Percentiles rank a stretch among this genome's conserved stretches.
phyloP scores from a whole-genome alignment of 1,139 yeast genomes.

The Pichia sp. region DNA sequence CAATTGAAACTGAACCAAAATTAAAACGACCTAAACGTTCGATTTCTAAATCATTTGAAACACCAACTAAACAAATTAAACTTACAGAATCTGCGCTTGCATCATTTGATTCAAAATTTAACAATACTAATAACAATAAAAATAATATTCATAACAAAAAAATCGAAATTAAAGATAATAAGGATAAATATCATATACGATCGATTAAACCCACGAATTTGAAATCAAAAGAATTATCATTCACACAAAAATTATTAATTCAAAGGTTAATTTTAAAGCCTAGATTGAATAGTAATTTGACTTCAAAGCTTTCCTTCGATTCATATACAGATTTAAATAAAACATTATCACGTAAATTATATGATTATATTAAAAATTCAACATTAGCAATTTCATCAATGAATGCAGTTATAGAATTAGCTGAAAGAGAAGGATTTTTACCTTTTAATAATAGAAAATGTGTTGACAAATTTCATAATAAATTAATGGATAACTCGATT shows the following conservation, averaged over 20 bases:
- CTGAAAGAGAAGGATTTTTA: conserved; percentile 14
- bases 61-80: not conserved
- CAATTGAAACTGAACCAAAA: not conserved
- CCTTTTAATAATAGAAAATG: conserved; percentile 12
- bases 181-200: too few species aligned
- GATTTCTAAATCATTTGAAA: not conserved
- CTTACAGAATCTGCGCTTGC: conserved; percentile 23
- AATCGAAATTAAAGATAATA: not conserved
- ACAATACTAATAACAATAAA: not conserved
- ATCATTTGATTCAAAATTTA: conserved; percentile 13
- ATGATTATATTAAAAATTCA: conserved; percentile 14
- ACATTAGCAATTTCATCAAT: conserved; percentile 8
- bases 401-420: conserved; percentile 16
- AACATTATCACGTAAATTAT: conserved; percentile 24
- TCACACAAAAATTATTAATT: conserved; percentile 25
- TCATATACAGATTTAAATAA: conserved; percentile 27
- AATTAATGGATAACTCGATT: conserved; percentile 4
- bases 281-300: conserved; percentile 17
- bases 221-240: conserved; percentile 4
- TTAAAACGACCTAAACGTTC: conserved; percentile 11
- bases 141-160: too few species aligned
- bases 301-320: conserved; percentile 10
- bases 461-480: conserved; percentile 9
- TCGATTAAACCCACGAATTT: too few species aligned
- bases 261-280: conserved; percentile 28